Percentiles rank a stretch among this genome's conserved stretches.
phyloP scores from a whole-genome alignment of 805 yeast genomes.

The Starmerella roubikii region DNA sequence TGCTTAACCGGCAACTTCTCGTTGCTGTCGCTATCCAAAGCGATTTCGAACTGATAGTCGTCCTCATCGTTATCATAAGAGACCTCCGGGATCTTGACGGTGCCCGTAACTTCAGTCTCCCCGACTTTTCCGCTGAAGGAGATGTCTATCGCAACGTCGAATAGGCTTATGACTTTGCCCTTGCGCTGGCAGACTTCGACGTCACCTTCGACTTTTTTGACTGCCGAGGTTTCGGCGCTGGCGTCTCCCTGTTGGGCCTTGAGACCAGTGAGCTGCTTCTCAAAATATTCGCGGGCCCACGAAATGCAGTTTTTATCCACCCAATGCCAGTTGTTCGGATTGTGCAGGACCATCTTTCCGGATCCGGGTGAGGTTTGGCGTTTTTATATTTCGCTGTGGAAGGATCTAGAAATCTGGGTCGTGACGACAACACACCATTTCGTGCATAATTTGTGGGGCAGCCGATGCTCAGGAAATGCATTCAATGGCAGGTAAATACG shows the following conservation, averaged over 20 bases:
- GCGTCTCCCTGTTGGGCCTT: slow-evolving; percentile 27
- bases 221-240: slow-evolving; percentile 27
- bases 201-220: slow-evolving; percentile 74
- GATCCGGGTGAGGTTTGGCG: neutral
- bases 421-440: too few species aligned
- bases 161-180: slow-evolving; percentile 86
- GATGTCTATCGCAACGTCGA: slow-evolving; percentile 61
- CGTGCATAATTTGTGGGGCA: neutral
- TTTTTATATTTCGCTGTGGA: neutral
- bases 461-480: neutral
- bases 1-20: slow-evolving; percentile 36
- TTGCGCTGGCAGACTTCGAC: slow-evolving; percentile 95
- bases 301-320: slow-evolving; percentile 91
- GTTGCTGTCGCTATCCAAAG: slow-evolving; percentile 42
- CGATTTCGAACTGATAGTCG: slow-evolving; percentile 73
- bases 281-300: slow-evolving; percentile 76
- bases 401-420: slow-evolving; percentile 8
- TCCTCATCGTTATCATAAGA: slow-evolving; percentile 82
- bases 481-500: too few species aligned
- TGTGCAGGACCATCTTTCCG: slow-evolving; percentile 68
- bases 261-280: slow-evolving; percentile 42
- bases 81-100: slow-evolving; percentile 75
- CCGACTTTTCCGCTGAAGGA: slow-evolving; percentile 38
- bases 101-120: slow-evolving; percentile 42
- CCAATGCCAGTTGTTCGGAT: slow-evolving; percentile 99